A percentile compares a stretch with the other conserved stretches of the same genome.
Evolutionary conservation across 1,284 basidiomycete species (phyloP).

Genomic region (Trichosporon coremiiforme): DNA sequence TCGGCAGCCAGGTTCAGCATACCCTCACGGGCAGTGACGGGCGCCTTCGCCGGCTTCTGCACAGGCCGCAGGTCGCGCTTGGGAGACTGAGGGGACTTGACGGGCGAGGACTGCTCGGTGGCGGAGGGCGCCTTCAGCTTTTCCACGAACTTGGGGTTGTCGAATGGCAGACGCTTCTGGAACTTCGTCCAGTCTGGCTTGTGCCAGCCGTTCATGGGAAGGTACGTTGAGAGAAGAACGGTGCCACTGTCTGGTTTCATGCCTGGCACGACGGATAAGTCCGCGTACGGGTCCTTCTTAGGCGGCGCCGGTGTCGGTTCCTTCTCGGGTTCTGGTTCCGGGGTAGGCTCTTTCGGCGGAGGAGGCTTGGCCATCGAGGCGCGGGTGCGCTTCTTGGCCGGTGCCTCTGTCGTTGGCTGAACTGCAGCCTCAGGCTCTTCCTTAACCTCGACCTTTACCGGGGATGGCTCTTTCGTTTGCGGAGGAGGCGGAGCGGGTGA

Average conservation of each 20-base stretch:
- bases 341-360: slow-evolving; percentile 20
- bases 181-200: slow-evolving; percentile 43
- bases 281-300: slow-evolving; percentile 23
- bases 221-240: slow-evolving; percentile 43
- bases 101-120: background rate
- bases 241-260: slow-evolving; percentile 41
- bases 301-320: slow-evolving; percentile 21
- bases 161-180: slow-evolving; percentile 41
- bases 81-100: slow-evolving; percentile 17
- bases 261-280: slow-evolving; percentile 38
- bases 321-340: slow-evolving; percentile 19
- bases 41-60: background rate
- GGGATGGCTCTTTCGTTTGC: background rate
- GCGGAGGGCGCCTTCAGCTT: slow-evolving; percentile 19
- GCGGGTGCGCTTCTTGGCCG: slow-evolving; percentile 30
- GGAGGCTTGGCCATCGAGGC: slow-evolving; percentile 26
- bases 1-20: slow-evolving; percentile 46
- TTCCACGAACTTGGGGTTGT: slow-evolving; percentile 38
- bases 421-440: background rate
- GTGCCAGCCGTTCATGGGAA: slow-evolving; percentile 39
- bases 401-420: background rate
- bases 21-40: slow-evolving; percentile 2
- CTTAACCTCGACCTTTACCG: background rate
- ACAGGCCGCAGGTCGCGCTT: slow-evolving; percentile 20
- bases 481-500: slow-evolving; percentile 27